phyloP scores from a whole-genome alignment of 106 monocot species.

The Hemerocallis citrina region DNA sequence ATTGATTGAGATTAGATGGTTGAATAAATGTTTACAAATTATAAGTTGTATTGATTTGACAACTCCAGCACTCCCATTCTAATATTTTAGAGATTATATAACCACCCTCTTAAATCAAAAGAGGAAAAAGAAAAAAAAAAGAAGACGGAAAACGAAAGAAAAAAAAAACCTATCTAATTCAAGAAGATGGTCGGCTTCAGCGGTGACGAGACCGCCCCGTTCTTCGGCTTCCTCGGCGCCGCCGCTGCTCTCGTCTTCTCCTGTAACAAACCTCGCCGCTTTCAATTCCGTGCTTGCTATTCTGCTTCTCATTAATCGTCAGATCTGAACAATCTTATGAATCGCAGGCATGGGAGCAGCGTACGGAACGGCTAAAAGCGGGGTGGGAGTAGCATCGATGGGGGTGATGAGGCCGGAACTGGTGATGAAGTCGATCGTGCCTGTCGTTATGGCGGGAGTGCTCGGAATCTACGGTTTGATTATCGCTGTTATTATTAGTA shows the following conservation, averaged over 20 bases:
- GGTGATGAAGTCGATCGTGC: slow-evolving; percentile 50
- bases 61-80: too few relatives aligned
- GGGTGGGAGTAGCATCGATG: slow-evolving; percentile 38
- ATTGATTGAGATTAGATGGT: too few relatives aligned
- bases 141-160: too few relatives aligned
- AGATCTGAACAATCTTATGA: too few relatives aligned
- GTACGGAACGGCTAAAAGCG: slow-evolving; percentile 35
- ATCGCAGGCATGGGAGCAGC: slow-evolving; percentile 33
- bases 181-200: slow-evolving; percentile 19
- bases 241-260: slow-evolving; percentile 61
- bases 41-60: too few relatives aligned
- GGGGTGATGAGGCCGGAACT: slow-evolving; percentile 41
- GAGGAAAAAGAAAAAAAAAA: too few relatives aligned
- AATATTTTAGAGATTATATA: too few relatives aligned
- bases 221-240: slow-evolving; percentile 58
- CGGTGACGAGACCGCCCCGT: slow-evolving; percentile 59
- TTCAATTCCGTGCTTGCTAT: background rate
- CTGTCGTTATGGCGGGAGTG: slow-evolving; percentile 47
- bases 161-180: too few relatives aligned
- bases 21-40: too few relatives aligned
- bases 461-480: slow-evolving; percentile 44
- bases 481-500: slow-evolving; percentile 39
- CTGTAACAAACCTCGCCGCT: slow-evolving; percentile 15
- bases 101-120: too few relatives aligned
- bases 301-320: background rate